Evolutionary conservation across 1,139 yeast species (phyloP).

Genomic region (Pneumocystis jirovecii): DNA sequence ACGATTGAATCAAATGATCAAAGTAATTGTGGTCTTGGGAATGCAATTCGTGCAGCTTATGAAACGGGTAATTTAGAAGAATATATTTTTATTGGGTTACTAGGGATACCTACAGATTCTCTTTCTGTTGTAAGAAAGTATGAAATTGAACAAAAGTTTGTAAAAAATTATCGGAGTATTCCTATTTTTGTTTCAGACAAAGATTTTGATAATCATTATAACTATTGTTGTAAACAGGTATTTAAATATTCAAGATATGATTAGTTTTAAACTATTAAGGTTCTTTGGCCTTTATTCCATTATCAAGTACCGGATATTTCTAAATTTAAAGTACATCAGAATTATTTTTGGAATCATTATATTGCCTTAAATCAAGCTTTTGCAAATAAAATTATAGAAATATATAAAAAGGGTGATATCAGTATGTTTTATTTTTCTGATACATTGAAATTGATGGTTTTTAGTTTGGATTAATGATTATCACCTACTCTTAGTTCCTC

Average conservation of each 20-base stretch:
- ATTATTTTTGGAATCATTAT: conserved; percentile 84
- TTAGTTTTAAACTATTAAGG: conserved; percentile 25
- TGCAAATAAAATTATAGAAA: conserved; percentile 58
- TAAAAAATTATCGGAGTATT: not conserved
- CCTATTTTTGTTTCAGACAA: conserved; percentile 6
- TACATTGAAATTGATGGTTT: not conserved
- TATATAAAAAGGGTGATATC: conserved; percentile 52
- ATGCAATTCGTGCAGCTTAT: conserved; percentile 59
- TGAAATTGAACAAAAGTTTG: conserved; percentile 21
- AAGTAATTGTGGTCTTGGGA: conserved; percentile 79
- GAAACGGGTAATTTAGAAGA: conserved; percentile 34
- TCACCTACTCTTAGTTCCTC: conserved; percentile 74
- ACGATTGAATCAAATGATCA: conserved; percentile 48
- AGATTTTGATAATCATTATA: conserved; percentile 5
- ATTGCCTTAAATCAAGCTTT: conserved; percentile 57
- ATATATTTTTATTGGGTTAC: conserved; percentile 58
- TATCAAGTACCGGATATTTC: conserved; percentile 95
- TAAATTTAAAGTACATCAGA: conserved; percentile 85
- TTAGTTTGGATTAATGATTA: conserved; percentile 84
- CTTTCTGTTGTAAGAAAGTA: conserved; percentile 40
- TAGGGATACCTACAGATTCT: conserved; percentile 76
- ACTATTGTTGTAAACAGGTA: conserved; percentile 6
- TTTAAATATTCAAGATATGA: not conserved
- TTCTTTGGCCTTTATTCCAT: conserved; percentile 92
- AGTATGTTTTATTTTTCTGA: not conserved